A percentile compares a stretch with the other conserved stretches of the same genome.
Conservation (phyloP, 306 rosid genomes). For the Ziziphus jujuba region DNA sequence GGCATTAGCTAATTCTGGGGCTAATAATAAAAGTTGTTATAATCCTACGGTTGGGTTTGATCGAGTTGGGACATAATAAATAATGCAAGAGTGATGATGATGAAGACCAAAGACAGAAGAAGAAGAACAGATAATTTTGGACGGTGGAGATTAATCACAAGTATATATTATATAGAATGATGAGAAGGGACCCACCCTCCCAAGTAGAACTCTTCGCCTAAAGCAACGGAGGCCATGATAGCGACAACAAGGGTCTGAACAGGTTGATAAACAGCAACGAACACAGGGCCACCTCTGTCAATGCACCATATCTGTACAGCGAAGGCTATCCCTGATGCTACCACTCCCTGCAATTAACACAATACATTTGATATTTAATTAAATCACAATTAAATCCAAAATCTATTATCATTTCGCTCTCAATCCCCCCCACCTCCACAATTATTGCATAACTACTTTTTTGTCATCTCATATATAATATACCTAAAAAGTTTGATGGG, state of each 20-base stretch:
- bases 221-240: slow-evolving; percentile 90
- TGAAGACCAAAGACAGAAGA: background rate
- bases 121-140: background rate
- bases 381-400: too few species aligned
- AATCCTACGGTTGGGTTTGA: slow-evolving; percentile 3
- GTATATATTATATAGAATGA: background rate
- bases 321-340: slow-evolving; percentile 97
- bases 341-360: slow-evolving; percentile 82
- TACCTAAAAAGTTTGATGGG: slow-evolving; percentile 21
- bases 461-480: slow-evolving; percentile 20
- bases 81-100: background rate
- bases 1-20: too few species aligned
- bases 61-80: background rate
- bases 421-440: slow-evolving; percentile 12
- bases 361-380: too few species aligned
- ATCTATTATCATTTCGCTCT: slow-evolving; percentile 8
- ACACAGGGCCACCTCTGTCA: slow-evolving; percentile 99
- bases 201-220: slow-evolving; percentile 89
- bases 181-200: slow-evolving; percentile 61
- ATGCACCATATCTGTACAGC: slow-evolving; percentile 99
- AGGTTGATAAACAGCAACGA: slow-evolving; percentile 97
- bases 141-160: too few species aligned
- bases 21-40: too few species aligned
- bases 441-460: slow-evolving; percentile 37
- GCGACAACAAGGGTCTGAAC: slow-evolving; percentile 98